Conservation (phyloP, 495 filamentous ascomycete genomes). For the Wilcoxina mikolae region DNA sequence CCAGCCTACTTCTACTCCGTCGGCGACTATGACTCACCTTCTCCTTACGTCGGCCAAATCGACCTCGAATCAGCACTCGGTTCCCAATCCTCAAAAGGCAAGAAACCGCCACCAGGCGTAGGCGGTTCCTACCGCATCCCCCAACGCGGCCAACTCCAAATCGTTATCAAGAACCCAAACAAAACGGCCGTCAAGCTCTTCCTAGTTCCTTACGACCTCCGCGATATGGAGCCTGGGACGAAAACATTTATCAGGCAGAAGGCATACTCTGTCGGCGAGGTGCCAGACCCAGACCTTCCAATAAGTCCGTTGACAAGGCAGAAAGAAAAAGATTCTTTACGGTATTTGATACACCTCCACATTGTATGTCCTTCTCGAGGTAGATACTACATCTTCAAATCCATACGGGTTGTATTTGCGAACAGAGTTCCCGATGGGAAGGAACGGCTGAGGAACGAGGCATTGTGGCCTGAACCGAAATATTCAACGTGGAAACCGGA, state of each 20-base stretch:
- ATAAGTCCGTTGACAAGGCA: slow-evolving; percentile 16
- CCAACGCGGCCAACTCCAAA: slow-evolving; percentile 86
- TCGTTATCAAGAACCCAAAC: slow-evolving; percentile 46
- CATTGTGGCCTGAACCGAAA: slow-evolving; percentile 72
- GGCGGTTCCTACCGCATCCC: slow-evolving; percentile 90
- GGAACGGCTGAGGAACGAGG: slow-evolving; percentile 81
- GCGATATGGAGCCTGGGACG: slow-evolving; percentile 87
- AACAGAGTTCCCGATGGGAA: slow-evolving; percentile 96
- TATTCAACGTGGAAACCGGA: slow-evolving; percentile 72
- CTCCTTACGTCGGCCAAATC: slow-evolving; percentile 88
- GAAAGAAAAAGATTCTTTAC: slow-evolving; percentile 61
- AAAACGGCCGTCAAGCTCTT: slow-evolving; percentile 40
- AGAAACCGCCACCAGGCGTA: slow-evolving; percentile 37
- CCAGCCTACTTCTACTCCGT: slow-evolving; percentile 78
- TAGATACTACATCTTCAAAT: slow-evolving; percentile 81
- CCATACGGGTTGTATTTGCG: slow-evolving; percentile 87
- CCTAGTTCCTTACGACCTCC: slow-evolving; percentile 83
- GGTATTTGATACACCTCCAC: slow-evolving; percentile 87
- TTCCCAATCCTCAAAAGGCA: slow-evolving; percentile 30
- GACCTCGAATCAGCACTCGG: slow-evolving; percentile 70
- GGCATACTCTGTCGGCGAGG: slow-evolving; percentile 74
- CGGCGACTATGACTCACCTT: slow-evolving; percentile 57
- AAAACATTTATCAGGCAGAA: slow-evolving; percentile 96
- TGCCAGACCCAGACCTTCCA: slow-evolving; percentile 18
- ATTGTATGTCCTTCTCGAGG: slow-evolving; percentile 78